Percentiles rank a stretch among this genome's conserved stretches.
Evolutionary conservation across 2,329 filamentous ascomycete genomes (phyloP).

Genomic region (Trichoderma harzianum): DNA sequence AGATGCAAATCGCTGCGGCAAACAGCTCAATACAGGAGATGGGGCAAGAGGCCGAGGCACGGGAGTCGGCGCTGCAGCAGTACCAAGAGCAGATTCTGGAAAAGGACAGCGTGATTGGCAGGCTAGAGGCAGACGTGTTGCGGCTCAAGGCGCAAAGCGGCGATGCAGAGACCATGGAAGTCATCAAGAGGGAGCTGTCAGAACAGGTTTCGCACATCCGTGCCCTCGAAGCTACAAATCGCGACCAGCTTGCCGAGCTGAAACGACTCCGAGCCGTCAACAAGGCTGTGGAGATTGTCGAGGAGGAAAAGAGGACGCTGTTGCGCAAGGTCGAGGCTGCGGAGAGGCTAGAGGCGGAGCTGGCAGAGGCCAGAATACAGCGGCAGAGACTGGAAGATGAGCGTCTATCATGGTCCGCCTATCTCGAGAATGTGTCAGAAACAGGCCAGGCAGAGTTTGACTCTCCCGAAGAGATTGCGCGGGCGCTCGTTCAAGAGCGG

Average conservation of each 20-base stretch:
- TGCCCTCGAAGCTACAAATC: slow-evolving; percentile 73
- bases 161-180: slow-evolving; percentile 77
- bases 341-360: slow-evolving; percentile 68
- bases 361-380: slow-evolving; percentile 77
- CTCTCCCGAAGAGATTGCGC: slow-evolving; percentile 81
- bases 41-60: slow-evolving; percentile 54
- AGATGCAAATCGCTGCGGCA: slow-evolving; percentile 47
- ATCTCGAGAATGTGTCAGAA: slow-evolving; percentile 67
- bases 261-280: slow-evolving; percentile 76
- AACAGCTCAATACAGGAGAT: slow-evolving; percentile 54
- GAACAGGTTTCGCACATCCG: slow-evolving; percentile 93
- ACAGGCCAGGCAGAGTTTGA: slow-evolving; percentile 71
- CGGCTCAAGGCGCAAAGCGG: slow-evolving; percentile 81
- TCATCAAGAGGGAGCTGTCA: slow-evolving; percentile 83
- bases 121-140: slow-evolving; percentile 79
- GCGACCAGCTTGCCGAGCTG: slow-evolving; percentile 75
- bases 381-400: slow-evolving; percentile 87
- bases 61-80: slow-evolving; percentile 54
- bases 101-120: slow-evolving; percentile 67
- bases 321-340: slow-evolving; percentile 74
- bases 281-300: slow-evolving; percentile 87
- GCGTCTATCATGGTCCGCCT: slow-evolving; percentile 78
- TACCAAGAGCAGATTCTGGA: slow-evolving; percentile 65
- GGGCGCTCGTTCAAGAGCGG: slow-evolving; percentile 77
- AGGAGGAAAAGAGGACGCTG: slow-evolving; percentile 87